Conservation (phyloP, 192 early-diverging fungal genomes). For the Backusella sp. region DNA sequence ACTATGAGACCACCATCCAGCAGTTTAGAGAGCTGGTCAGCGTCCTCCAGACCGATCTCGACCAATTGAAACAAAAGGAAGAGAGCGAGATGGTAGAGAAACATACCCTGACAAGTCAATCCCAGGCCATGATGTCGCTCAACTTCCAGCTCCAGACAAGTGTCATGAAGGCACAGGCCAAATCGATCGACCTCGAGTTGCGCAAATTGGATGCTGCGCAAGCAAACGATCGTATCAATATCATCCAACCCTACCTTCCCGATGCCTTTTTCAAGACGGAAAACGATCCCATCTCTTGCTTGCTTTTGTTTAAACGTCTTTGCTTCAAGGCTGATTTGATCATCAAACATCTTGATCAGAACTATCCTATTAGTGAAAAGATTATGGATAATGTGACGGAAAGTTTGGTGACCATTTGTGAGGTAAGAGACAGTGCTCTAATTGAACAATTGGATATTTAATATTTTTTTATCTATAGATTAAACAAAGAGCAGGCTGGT, state of each 20-base stretch:
- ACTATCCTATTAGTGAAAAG: conserved; percentile 54
- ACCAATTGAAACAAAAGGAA: conserved; percentile 63
- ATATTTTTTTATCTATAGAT: conserved; percentile 32
- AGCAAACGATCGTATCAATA: conserved; percentile 66
- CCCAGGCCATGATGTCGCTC: conserved; percentile 80
- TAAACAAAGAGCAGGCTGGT: conserved; percentile 59
- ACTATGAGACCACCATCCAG: conserved; percentile 79
- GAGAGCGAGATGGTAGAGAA: conserved; percentile 54
- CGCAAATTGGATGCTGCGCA: conserved; percentile 85
- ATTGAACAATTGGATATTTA: too few species aligned
- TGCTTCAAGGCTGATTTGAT: conserved; percentile 78
- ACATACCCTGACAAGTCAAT: conserved; percentile 55
- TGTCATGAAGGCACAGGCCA: conserved; percentile 81
- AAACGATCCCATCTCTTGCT: conserved; percentile 66
- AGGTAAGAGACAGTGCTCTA: conserved; percentile 21
- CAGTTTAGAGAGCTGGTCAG: conserved; percentile 87
- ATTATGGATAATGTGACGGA: conserved; percentile 48
- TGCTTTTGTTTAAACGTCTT: conserved; percentile 79
- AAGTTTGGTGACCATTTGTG: conserved; percentile 53
- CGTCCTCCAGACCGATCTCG: conserved; percentile 72
- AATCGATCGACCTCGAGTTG: conserved; percentile 87
- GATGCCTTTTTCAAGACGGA: conserved; percentile 81
- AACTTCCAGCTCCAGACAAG: conserved; percentile 79
- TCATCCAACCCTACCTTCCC: conserved; percentile 74
- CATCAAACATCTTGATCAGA: conserved; percentile 66